Conservation (phyloP, 345 rosid genomes). For the Erucastrum elatum region DNA sequence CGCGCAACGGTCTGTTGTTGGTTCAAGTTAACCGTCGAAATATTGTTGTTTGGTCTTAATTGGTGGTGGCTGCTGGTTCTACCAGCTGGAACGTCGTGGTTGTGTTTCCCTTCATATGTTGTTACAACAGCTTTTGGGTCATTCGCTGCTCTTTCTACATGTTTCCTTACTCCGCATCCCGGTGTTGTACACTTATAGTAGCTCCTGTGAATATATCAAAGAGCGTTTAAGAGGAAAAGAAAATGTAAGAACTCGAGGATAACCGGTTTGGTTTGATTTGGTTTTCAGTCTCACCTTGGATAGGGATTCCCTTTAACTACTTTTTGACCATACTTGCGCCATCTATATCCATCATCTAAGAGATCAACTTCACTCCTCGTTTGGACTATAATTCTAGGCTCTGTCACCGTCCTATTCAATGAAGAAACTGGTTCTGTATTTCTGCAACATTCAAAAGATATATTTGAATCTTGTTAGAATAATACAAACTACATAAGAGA, state of each 20-base stretch:
- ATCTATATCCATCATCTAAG: constrained; percentile 86
- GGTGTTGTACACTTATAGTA: constrained; percentile 87
- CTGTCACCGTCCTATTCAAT: constrained; percentile 66
- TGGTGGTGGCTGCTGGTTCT: constrained; percentile 62
- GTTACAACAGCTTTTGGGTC: constrained; percentile 93
- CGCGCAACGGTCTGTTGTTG: constrained; percentile 57
- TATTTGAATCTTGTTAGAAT: neutral
- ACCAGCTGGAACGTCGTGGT: constrained; percentile 75
- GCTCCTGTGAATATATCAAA: constrained; percentile 54
- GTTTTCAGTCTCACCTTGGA: constrained; percentile 55
- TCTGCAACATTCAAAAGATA: constrained; percentile 47
- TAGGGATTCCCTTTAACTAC: constrained; percentile 91
- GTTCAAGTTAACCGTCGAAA: constrained; percentile 26
- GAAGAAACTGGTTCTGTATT: constrained; percentile 48
- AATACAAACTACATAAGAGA: neutral
- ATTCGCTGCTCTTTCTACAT: constrained; percentile 84
- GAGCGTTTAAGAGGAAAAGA: neutral
- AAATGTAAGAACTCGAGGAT: neutral
- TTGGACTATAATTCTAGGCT: constrained; percentile 85
- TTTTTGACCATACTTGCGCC: constrained; percentile 97
- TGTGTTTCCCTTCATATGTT: constrained; percentile 90
- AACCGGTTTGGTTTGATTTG: neutral
- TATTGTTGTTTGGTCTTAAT: constrained; percentile 42
- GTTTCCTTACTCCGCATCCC: constrained; percentile 85
- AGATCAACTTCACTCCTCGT: constrained; percentile 93